These are phyloP conservation scores for Boeremia lycopersici DNA, from an alignment of 2,329 filamentous ascomycete genomes.

Conservation along the genomic window DNA sequence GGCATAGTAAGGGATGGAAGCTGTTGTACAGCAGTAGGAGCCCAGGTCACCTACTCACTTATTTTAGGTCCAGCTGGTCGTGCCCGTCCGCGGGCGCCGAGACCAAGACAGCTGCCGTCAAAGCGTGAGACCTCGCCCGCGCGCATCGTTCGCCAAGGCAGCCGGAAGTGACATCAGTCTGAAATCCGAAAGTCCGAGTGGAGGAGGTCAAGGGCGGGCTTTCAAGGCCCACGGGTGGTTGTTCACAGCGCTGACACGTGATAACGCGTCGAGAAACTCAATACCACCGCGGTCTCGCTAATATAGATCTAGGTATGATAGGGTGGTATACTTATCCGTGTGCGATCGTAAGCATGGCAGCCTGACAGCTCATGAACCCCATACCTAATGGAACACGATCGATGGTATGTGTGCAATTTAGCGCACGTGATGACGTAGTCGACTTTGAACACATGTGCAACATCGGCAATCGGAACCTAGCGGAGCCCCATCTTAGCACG, in stretches of 20 bases:
- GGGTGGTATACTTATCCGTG: background rate
- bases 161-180: background rate
- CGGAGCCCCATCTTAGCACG: background rate
- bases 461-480: background rate
- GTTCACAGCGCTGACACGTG: background rate
- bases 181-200: background rate
- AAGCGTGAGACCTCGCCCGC: background rate
- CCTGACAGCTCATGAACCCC: background rate
- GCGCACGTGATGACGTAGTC: slow-evolving; percentile 10
- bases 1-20: slow-evolving; percentile 13
- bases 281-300: background rate
- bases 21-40: background rate
- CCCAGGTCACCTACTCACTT: background rate
- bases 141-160: background rate
- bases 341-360: background rate
- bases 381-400: background rate
- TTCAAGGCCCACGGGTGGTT: too few relatives aligned
- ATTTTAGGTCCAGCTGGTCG: background rate
- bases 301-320: background rate
- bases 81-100: background rate
- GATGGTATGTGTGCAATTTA: background rate
- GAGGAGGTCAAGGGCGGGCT: background rate
- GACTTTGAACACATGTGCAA: background rate
- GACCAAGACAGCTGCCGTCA: background rate
- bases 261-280: background rate